Percentiles rank a stretch among this genome's conserved stretches.
These are phyloP conservation scores for Symbiodinium pilosum DNA, from an alignment of 73 alveolate genomes.

Conservation along the genomic window DNA sequence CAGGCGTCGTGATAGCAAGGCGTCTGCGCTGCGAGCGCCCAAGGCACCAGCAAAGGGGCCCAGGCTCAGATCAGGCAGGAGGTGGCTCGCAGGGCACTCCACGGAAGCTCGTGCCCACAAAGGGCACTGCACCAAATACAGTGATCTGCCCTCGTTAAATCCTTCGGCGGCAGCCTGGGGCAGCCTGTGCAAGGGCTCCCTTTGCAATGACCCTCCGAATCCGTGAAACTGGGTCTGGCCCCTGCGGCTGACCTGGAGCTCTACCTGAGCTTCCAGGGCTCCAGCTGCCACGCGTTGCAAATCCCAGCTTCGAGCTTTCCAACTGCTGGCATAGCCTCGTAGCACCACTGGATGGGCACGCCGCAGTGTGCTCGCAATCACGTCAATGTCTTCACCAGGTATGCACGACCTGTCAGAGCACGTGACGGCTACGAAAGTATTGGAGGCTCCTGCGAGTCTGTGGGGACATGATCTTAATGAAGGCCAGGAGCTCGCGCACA, in stretches of 20 bases:
- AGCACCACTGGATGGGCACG: constrained; percentile 35
- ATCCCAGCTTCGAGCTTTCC: constrained; percentile 1
- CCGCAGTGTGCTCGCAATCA: background rate
- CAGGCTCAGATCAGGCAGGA: background rate
- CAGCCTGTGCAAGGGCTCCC: constrained; percentile 17
- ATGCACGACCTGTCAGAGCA: constrained; percentile 55
- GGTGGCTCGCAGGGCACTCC: background rate
- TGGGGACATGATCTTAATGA: too few relatives aligned
- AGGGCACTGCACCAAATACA: constrained; percentile 86
- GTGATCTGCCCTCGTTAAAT: background rate
- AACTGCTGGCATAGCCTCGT: background rate
- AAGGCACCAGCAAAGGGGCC: background rate
- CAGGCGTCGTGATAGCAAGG: background rate
- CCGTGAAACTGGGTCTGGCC: constrained; percentile 41
- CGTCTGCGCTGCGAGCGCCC: background rate
- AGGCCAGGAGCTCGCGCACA: background rate
- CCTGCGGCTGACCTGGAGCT: constrained; percentile 46
- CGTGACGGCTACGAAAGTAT: too few relatives aligned
- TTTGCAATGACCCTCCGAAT: constrained; percentile 52
- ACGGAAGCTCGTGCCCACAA: constrained; percentile 18
- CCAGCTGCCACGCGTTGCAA: background rate
- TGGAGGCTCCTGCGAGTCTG: too few relatives aligned
- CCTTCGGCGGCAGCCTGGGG: background rate
- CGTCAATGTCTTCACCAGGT: constrained; percentile 24
- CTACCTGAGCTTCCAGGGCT: constrained; percentile 7